Conservation (phyloP, 78 protist genomes). For the Chrysochromulina parva region DNA sequence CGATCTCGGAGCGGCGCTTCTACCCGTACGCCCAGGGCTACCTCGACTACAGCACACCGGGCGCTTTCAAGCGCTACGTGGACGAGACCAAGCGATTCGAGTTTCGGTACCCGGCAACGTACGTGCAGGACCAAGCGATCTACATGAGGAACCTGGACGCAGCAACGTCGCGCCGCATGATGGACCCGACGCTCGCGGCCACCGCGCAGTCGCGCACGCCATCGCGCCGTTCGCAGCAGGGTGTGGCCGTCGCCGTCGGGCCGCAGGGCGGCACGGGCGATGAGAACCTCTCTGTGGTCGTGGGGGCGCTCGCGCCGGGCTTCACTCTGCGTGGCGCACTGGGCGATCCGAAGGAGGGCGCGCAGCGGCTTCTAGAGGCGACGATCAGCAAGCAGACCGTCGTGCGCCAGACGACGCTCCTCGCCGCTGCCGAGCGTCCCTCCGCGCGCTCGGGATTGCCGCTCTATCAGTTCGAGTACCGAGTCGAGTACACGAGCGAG, state of each 20-base stretch:
- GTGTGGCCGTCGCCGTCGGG: background rate
- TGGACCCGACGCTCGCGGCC: constrained; percentile 4
- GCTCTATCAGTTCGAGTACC: constrained; percentile 8
- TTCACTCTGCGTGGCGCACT: constrained; percentile 1
- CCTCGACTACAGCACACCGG: background rate
- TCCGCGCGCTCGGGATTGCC: background rate
- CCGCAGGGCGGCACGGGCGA: background rate
- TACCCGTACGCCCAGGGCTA: background rate
- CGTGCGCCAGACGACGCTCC: constrained; percentile 7
- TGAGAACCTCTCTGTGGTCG: background rate
- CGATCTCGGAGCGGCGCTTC: background rate
- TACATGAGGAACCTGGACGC: background rate
- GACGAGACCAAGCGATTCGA: background rate
- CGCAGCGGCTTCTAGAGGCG: background rate
- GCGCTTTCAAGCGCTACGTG: background rate
- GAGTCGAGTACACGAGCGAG: background rate
- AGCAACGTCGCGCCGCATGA: background rate
- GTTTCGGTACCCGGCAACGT: background rate
- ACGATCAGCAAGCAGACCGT: background rate
- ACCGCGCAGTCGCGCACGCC: background rate
- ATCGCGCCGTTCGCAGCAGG: background rate
- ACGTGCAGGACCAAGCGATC: background rate
- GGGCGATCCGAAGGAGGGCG: background rate
- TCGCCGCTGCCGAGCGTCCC: background rate
- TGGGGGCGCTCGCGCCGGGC: background rate